Conservation (phyloP, 306 rosid species). For the Vigna unguiculata region DNA sequence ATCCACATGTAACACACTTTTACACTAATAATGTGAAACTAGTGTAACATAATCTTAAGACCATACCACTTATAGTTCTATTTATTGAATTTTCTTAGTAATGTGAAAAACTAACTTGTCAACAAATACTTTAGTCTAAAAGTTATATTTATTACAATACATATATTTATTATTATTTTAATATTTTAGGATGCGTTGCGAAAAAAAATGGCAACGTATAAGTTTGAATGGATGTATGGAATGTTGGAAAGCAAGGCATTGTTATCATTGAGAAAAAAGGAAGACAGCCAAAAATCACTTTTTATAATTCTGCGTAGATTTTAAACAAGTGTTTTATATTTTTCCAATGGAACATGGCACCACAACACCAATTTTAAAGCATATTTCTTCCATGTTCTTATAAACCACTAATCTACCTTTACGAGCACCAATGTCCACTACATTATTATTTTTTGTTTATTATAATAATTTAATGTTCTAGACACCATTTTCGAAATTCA, state of each 20-base stretch:
- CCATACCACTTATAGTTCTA: background rate
- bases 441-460: conserved; percentile 38
- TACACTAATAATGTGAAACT: no score
- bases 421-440: conserved; percentile 43
- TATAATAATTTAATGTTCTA: conserved; percentile 39
- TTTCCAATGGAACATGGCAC: background rate
- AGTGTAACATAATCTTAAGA: no score
- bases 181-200: background rate
- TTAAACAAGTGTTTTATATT: background rate
- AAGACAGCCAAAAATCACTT: conserved; percentile 42
- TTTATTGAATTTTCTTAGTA: background rate
- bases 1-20: no score
- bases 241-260: conserved; percentile 40
- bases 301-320: conserved; percentile 14
- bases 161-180: no score
- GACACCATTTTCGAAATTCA: conserved; percentile 36
- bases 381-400: conserved; percentile 38
- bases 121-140: background rate
- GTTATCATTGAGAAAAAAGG: conserved; percentile 34
- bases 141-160: background rate
- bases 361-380: conserved; percentile 43
- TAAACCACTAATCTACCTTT: conserved; percentile 46
- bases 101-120: background rate
- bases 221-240: background rate
- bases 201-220: background rate